These are phyloP conservation scores for Yarrowia porcina DNA, from an alignment of 805 yeast species.

Conservation along the genomic window DNA sequence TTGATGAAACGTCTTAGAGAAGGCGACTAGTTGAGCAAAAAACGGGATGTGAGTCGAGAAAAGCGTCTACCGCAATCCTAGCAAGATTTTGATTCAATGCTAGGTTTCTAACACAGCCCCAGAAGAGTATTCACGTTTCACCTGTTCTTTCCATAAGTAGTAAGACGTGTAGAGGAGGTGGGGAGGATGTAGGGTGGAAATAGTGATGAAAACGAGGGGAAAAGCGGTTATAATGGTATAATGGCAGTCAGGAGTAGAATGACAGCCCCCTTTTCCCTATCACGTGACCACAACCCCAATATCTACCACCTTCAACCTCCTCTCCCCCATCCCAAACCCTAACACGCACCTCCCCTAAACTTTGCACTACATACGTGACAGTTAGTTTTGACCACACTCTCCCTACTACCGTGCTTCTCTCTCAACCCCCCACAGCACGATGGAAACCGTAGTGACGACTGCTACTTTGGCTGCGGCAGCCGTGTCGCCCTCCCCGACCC, in stretches of 20 bases:
- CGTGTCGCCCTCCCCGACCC: conserved; percentile 15
- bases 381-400: not conserved
- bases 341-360: not conserved
- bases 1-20: no score
- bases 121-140: not conserved
- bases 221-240: no score
- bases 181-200: no score
- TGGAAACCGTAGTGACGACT: conserved; percentile 10
- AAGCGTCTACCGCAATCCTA: no score
- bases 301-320: not conserved
- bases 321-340: not conserved
- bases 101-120: not conserved
- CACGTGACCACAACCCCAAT: no score
- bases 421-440: not conserved
- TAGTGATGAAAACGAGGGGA: no score
- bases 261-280: not conserved
- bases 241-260: no score
- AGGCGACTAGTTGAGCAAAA: no score
- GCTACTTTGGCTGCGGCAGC: conserved; percentile 6
- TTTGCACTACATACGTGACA: conserved; percentile 12
- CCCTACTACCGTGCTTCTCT: not conserved
- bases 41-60: no score
- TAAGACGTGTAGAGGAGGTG: not conserved
- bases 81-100: no score
- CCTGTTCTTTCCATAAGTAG: not conserved